These are phyloP conservation scores for Fusarium dimerum DNA, from an alignment of 2,329 filamentous ascomycete genomes.

Conservation along the genomic window DNA sequence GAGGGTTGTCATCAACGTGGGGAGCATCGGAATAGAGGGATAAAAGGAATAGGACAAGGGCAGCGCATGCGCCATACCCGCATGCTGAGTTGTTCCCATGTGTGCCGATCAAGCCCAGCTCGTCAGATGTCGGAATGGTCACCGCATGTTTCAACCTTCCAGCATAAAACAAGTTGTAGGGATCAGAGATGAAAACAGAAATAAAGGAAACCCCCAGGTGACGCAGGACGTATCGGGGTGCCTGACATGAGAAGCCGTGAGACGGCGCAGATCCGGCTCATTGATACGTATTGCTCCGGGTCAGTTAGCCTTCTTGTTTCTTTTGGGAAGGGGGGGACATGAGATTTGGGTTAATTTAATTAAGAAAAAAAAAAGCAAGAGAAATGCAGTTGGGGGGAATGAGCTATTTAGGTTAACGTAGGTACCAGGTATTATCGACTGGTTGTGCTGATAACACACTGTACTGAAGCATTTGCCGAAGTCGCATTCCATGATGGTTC, in stretches of 20 bases:
- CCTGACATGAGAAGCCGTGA: conserved; percentile 14
- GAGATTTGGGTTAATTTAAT: conserved; percentile 6
- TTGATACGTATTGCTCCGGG: conserved; percentile 14
- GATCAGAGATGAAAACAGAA: conserved; percentile 1
- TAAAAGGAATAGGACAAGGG: not conserved
- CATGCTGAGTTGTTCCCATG: not conserved
- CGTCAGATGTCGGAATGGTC: not conserved
- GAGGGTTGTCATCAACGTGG: not conserved
- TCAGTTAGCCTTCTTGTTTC: not conserved
- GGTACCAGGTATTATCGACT: not conserved
- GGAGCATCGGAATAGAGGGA: not conserved
- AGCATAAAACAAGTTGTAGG: conserved; percentile 2
- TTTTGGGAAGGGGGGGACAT: not conserved
- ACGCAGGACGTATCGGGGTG: conserved; percentile 17
- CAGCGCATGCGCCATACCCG: not conserved
- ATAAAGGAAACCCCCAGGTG: conserved; percentile 10
- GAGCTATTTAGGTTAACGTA: not conserved
- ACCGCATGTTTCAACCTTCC: conserved; percentile 1
- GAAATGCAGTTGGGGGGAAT: not conserved
- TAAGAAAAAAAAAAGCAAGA: not conserved
- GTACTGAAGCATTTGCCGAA: not conserved
- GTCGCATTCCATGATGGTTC: too few relatives aligned
- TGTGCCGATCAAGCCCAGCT: not conserved
- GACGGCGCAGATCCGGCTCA: conserved; percentile 19
- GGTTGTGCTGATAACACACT: not conserved